Evolutionary conservation across 495 filamentous ascomycete species (phyloP), one percentile per base, ranked within the genome.

Genomic region (Bacidia rubella): DNA sequence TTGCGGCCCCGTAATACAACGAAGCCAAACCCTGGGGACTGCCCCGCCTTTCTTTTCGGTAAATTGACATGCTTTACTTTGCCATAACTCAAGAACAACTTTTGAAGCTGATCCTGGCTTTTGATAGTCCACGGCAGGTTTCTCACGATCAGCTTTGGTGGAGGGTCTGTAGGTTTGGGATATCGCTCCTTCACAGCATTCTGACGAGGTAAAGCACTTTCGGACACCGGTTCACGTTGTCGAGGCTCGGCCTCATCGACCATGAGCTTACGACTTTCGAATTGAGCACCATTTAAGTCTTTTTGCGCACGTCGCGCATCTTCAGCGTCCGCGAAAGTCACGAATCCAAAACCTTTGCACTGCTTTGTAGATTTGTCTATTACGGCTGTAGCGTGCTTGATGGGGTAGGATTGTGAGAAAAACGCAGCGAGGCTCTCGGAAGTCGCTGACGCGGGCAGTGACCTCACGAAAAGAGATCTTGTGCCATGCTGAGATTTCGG

Each of bases 81-180:
- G 51, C 92, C 92, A 65, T 83, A 95, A 54, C 81, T 85, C 60
- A 76, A 71, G 65, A 99, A 97, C 27, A 94, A 68, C 39, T 73
- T 70, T 1, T 76, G 68, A 46, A 99, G 67, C 61, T 96, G 80
- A 45, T 95, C 82, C 0, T 87, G 71, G 9, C 77, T 76, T 67
- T 92, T 94, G 64, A 99, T 83, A 59, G 82, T 95, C 92, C 92
- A 99, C 1, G 92, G 90, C 58, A 99, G 63, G 64, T 99, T 99
- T 49, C 92, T 79, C 23, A 97, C 82, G 66, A 99, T 99, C 59
- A 99, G 68, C 66, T 86, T 90, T 10, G 87, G 83, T 3, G 85
- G 75, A 62, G 74, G 75, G 26, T 74, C 68, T 22, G 70, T 65
- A 15, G 2, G 5, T 38, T 38, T 3, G 5, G 24, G 23, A 17